Conservation (phyloP, 1,284 basidiomycete genomes). For the Pascua sp. region DNA sequence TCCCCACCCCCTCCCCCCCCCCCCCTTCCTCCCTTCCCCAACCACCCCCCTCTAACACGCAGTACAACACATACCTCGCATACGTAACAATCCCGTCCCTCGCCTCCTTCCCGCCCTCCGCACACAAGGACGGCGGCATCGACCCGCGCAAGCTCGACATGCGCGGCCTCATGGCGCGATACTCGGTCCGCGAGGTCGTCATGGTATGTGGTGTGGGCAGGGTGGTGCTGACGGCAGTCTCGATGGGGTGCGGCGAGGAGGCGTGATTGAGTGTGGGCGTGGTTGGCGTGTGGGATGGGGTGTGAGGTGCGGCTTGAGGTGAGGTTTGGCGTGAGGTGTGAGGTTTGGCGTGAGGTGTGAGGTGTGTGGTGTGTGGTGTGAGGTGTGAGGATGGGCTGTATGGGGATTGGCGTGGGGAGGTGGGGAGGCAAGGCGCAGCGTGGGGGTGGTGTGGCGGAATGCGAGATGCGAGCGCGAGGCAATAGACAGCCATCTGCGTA, state of each 20-base stretch:
- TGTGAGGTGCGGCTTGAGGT: too few relatives aligned
- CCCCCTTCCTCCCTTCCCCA: too few relatives aligned
- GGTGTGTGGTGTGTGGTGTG: too few relatives aligned
- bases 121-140: constrained; percentile 50
- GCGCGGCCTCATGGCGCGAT: constrained; percentile 63
- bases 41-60: too few relatives aligned
- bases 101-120: constrained; percentile 55
- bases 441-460: too few relatives aligned
- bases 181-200: constrained; percentile 78
- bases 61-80: constrained; percentile 51
- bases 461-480: neutral
- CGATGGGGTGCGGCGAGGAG: constrained; percentile 42
- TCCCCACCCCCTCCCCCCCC: too few relatives aligned
- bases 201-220: constrained; percentile 47
- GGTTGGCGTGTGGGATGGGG: neutral
- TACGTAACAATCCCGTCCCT: constrained; percentile 84
- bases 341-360: too few relatives aligned
- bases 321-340: too few relatives aligned
- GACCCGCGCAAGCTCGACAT: constrained; percentile 54
- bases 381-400: too few relatives aligned
- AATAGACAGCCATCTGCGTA: neutral
- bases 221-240: constrained; percentile 17
- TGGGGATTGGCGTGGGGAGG: too few relatives aligned
- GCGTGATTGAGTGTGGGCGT: constrained; percentile 37
- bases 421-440: too few relatives aligned